Conservation (phyloP, 768 basidiomycete genomes). For the Trametes punicea region DNA sequence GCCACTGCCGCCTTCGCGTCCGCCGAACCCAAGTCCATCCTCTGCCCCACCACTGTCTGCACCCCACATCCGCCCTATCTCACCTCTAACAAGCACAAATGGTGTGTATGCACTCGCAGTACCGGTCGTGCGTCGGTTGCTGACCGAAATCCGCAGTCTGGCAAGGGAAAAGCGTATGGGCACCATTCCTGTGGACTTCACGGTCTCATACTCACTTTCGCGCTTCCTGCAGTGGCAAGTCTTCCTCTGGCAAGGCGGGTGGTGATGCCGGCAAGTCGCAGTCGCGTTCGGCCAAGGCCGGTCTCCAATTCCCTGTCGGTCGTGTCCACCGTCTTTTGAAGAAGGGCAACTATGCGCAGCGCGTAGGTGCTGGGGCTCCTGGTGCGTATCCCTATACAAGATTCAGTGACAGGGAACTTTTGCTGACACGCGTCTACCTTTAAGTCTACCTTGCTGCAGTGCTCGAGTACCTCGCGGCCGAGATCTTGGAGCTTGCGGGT, state of each 20-base stretch:
- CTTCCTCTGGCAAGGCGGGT: constrained; percentile 45
- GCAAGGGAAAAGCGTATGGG: constrained; percentile 53
- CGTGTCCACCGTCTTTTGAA: constrained; percentile 80
- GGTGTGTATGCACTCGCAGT: constrained; percentile 29
- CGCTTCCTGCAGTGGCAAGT: constrained; percentile 40
- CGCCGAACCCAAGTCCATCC: constrained; percentile 21
- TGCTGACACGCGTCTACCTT: not conserved
- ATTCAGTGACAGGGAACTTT: not conserved
- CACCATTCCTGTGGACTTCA: not conserved
- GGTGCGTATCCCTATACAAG: constrained; percentile 36
- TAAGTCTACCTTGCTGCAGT: constrained; percentile 82
- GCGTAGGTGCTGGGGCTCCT: constrained; percentile 67
- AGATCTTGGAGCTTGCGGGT: constrained; percentile 84
- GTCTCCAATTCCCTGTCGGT: constrained; percentile 75
- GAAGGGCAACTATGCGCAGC: constrained; percentile 68
- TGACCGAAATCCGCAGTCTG: constrained; percentile 38
- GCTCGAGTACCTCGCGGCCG: constrained; percentile 83
- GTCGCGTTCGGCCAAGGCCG: constrained; percentile 65
- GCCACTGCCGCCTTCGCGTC: constrained; percentile 25
- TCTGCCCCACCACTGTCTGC: constrained; percentile 26
- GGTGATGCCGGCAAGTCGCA: constrained; percentile 51
- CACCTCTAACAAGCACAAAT: constrained; percentile 28
- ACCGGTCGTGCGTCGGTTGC: constrained; percentile 1
- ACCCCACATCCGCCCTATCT: constrained; percentile 15
- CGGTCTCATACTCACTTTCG: constrained; percentile 1